Percentiles rank a stretch among this genome's conserved stretches.
phyloP scores from a whole-genome alignment of 352 stramenopile genomes.

The Phytopythium kandeliae region DNA sequence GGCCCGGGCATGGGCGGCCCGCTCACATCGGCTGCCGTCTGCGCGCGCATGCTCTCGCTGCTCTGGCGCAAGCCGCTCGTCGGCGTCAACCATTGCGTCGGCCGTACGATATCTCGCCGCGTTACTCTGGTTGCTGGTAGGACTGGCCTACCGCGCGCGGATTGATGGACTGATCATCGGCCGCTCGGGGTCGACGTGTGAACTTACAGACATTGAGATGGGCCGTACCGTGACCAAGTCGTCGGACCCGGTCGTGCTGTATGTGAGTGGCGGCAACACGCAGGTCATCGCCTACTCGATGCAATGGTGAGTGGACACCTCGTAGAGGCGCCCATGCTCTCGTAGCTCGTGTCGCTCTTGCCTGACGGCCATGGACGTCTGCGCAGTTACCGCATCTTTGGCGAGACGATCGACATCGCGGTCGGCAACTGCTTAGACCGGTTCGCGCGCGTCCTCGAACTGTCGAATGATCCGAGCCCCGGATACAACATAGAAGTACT shows the following conservation, averaged over 20 bases:
- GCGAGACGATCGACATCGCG: slow-evolving; percentile 99
- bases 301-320: slow-evolving; percentile 59
- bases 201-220: slow-evolving; percentile 99
- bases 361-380: neutral
- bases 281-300: slow-evolving; percentile 93
- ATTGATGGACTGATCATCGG: too few species aligned
- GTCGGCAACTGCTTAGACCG: slow-evolving; percentile 99
- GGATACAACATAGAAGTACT: slow-evolving; percentile 99
- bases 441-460: slow-evolving; percentile 92
- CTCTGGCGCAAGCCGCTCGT: slow-evolving; percentile 96
- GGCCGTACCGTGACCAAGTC: slow-evolving; percentile 95
- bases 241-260: slow-evolving; percentile 97
- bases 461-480: slow-evolving; percentile 98
- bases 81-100: slow-evolving; percentile 99
- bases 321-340: too few species aligned
- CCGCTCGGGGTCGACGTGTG: too few species aligned
- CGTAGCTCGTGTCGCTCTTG: neutral
- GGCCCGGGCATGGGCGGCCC: slow-evolving; percentile 98
- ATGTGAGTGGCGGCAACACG: slow-evolving; percentile 99
- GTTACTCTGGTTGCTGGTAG: too few species aligned
- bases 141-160: too few species aligned
- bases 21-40: slow-evolving; percentile 94
- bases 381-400: slow-evolving; percentile 97
- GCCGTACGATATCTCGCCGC: too few species aligned
- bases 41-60: slow-evolving; percentile 91